Percentiles rank a stretch among this genome's conserved stretches.
Evolutionary conservation across 345 rosid genomes (phyloP).

Genomic region (Noccaea bulbosa): DNA sequence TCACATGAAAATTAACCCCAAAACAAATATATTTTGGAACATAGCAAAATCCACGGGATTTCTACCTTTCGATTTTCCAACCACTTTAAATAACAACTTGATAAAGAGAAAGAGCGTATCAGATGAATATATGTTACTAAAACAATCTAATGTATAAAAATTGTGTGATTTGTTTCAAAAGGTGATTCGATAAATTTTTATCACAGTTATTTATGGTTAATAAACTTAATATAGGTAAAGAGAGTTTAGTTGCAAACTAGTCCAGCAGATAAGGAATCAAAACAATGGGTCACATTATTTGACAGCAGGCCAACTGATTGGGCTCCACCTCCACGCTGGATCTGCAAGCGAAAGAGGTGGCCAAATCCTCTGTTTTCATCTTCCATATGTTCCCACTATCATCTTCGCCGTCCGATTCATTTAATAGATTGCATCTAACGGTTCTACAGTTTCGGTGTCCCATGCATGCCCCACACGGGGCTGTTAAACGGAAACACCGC

Average conservation of each 20-base stretch:
- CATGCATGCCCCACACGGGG: neutral
- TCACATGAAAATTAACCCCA: slow-evolving; percentile 28
- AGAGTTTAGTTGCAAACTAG: neutral
- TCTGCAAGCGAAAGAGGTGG: slow-evolving; percentile 28
- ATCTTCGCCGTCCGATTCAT: slow-evolving; percentile 20
- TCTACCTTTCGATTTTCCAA: neutral
- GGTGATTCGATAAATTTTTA: neutral
- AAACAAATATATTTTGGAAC: slow-evolving; percentile 10
- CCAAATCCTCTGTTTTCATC: slow-evolving; percentile 19
- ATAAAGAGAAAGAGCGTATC: neutral
- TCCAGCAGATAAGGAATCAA: neutral
- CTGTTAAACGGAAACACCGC: slow-evolving; percentile 27
- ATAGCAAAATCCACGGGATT: slow-evolving; percentile 10
- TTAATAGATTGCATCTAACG: slow-evolving; percentile 36
- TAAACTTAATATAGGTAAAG: slow-evolving; percentile 1
- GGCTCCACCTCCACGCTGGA: slow-evolving; percentile 37
- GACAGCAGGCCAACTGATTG: slow-evolving; percentile 37
- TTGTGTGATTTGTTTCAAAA: neutral
- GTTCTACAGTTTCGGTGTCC: neutral
- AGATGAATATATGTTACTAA: neutral
- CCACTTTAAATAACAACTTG: neutral
- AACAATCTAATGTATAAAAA: neutral
- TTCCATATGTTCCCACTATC: neutral
- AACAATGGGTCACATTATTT: slow-evolving; percentile 34
- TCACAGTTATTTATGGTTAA: neutral